Evolutionary conservation across 2,329 filamentous ascomycete genomes (phyloP).

Genomic region (Trichoderma atroviride): DNA sequence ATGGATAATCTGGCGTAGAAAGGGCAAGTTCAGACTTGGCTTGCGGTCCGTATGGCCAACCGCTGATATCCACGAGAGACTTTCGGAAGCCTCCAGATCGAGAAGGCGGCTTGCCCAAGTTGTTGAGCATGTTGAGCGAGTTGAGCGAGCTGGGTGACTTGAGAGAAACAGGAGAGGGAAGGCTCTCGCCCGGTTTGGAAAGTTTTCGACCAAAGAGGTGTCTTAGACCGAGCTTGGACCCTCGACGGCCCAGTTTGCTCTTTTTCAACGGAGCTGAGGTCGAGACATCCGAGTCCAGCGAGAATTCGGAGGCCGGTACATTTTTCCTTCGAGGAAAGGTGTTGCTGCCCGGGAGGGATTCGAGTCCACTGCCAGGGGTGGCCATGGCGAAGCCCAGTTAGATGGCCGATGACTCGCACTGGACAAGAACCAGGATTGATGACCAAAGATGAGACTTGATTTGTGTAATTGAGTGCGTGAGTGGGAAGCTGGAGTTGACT

Average conservation of each 20-base stretch:
- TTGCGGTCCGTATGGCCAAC: slow-evolving; percentile 45
- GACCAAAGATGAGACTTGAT: neutral
- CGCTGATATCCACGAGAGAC: slow-evolving; percentile 50
- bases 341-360: slow-evolving; percentile 17
- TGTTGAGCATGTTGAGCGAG: slow-evolving; percentile 10
- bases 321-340: slow-evolving; percentile 24
- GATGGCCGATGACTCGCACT: neutral
- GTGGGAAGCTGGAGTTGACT: slow-evolving; percentile 7
- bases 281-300: slow-evolving; percentile 25
- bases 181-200: slow-evolving; percentile 40
- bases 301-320: slow-evolving; percentile 9
- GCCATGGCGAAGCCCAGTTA: slow-evolving; percentile 34
- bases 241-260: slow-evolving; percentile 49
- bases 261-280: slow-evolving; percentile 44
- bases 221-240: slow-evolving; percentile 56
- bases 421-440: neutral
- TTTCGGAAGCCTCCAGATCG: slow-evolving; percentile 47
- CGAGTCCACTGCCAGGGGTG: slow-evolving; percentile 28
- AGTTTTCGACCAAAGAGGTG: slow-evolving; percentile 54
- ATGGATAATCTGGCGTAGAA: slow-evolving; percentile 10
- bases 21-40: slow-evolving; percentile 30
- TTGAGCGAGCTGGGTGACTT: slow-evolving; percentile 2
- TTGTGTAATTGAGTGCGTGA: slow-evolving; percentile 13
- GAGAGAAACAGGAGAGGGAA: slow-evolving; percentile 32
- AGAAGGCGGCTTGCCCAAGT: slow-evolving; percentile 33